phyloP scores from a whole-genome alignment of 75 land plant species.

The Sequoia sempervirens region DNA sequence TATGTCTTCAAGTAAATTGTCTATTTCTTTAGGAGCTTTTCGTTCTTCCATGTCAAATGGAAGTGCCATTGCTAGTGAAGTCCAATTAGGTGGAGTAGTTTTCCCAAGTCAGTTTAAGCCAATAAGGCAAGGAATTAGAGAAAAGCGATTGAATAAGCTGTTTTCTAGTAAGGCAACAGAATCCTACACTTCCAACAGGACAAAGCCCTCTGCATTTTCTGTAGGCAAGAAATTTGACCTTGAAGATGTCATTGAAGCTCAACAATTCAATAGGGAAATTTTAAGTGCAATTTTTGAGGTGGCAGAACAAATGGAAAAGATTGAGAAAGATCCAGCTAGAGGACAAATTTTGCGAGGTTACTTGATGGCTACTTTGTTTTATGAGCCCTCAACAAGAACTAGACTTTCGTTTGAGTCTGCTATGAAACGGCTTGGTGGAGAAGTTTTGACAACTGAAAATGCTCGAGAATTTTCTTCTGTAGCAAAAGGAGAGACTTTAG shows the following conservation, averaged over 20 bases:
- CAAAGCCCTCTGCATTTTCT: conserved; percentile 11
- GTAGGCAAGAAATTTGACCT: conserved; percentile 60
- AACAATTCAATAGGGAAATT: conserved; percentile 80
- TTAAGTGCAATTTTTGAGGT: conserved; percentile 81
- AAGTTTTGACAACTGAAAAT: conserved; percentile 93
- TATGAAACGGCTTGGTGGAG: conserved; percentile 93
- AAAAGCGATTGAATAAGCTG: neutral
- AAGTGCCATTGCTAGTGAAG: neutral
- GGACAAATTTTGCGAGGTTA: conserved; percentile 66
- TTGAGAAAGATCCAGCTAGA: conserved; percentile 58
- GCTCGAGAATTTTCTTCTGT: conserved; percentile 96
- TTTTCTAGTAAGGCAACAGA: neutral
- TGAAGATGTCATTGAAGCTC: conserved; percentile 85
- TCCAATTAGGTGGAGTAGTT: neutral
- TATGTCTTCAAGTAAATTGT: neutral
- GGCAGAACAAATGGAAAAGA: conserved; percentile 80
- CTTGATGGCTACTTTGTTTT: conserved; percentile 93
- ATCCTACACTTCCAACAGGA: conserved; percentile 7
- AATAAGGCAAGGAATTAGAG: neutral
- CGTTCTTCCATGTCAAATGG: neutral
- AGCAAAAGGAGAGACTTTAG: conserved; percentile 97
- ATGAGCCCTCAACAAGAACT: conserved; percentile 95
- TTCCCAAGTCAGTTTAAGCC: neutral
- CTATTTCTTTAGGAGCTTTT: neutral
- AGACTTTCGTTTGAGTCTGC: conserved; percentile 98